Conservation (phyloP, 2,329 filamentous ascomycete genomes). For the Sphaerulina musiva region DNA sequence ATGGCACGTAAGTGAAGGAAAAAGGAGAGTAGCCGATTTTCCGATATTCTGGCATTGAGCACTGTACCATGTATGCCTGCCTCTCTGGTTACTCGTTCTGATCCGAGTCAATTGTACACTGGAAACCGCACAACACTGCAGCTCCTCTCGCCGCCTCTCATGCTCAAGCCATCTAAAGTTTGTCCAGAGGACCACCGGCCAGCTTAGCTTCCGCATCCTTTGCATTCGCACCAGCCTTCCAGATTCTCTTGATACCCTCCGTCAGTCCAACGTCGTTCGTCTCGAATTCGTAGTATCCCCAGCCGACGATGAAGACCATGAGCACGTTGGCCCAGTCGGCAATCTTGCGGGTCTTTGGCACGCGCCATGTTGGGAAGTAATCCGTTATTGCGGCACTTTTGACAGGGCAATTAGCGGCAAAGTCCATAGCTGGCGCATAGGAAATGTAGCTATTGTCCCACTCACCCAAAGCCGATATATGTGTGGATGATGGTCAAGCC, state of each 20-base stretch:
- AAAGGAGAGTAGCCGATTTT: neutral
- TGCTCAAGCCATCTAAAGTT: neutral
- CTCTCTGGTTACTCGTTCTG: neutral
- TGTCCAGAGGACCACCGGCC: conserved; percentile 4
- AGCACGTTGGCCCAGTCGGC: conserved; percentile 72
- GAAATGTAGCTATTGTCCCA: conserved; percentile 8
- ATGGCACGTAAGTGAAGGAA: neutral
- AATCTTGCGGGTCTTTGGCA: conserved; percentile 60
- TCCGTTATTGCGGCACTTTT: conserved; percentile 69
- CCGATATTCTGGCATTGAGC: neutral
- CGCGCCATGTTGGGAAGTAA: conserved; percentile 70
- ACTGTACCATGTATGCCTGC: neutral
- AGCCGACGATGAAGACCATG: conserved; percentile 70
- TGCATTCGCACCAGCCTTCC: conserved; percentile 56
- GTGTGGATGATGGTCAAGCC: conserved; percentile 81
- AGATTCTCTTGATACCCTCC: conserved; percentile 79
- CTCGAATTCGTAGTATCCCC: conserved; percentile 97
- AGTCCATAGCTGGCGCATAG: neutral
- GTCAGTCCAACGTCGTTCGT: conserved; percentile 95
- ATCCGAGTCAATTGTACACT: neutral
- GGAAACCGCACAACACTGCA: neutral
- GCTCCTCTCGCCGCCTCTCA: neutral
- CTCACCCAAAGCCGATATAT: conserved; percentile 86
- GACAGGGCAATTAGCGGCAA: neutral
- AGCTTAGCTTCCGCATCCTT: conserved; percentile 19